Evolutionary conservation across 1,284 basidiomycete genomes (phyloP).

Genomic region (Trametes pubescens): DNA sequence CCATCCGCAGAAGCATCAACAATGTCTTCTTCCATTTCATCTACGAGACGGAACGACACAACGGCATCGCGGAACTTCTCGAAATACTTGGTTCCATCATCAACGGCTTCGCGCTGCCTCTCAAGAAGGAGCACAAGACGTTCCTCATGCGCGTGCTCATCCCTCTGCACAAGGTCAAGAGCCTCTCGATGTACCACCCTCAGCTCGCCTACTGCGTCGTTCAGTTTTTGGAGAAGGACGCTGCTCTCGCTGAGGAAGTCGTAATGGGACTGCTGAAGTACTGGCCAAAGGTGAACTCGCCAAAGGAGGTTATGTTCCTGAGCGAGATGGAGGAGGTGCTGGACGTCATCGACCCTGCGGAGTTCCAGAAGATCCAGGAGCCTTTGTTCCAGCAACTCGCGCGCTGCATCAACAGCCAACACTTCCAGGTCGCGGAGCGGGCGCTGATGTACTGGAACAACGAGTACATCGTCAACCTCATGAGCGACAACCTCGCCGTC

Average conservation of each 20-base stretch:
- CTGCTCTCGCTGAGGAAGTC: conserved; percentile 93
- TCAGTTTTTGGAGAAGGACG: conserved; percentile 98
- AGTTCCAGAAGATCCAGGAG: conserved; percentile 97
- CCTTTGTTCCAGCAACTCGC: conserved; percentile 95
- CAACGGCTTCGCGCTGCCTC: conserved; percentile 97
- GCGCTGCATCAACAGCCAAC: conserved; percentile 98
- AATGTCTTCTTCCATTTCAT: conserved; percentile 99
- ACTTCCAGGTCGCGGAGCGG: conserved; percentile 98
- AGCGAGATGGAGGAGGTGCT: conserved; percentile 99
- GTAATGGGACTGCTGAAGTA: conserved; percentile 94
- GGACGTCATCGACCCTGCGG: conserved; percentile 96
- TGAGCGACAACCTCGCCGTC: conserved; percentile 93
- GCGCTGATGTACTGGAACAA: conserved; percentile 98
- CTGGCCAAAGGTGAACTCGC: conserved; percentile 99
- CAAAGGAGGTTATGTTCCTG: conserved; percentile 99
- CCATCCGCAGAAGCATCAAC: conserved; percentile 99
- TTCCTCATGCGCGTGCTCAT: conserved; percentile 97
- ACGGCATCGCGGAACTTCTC: conserved; percentile 97
- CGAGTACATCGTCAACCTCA: conserved; percentile 99
- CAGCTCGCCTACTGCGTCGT: conserved; percentile 99
- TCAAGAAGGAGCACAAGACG: conserved; percentile 99
- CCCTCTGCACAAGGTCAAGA: conserved; percentile 98
- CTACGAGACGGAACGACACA: conserved; percentile 98
- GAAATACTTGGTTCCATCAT: conserved; percentile 99
- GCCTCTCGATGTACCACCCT: conserved; percentile 95